Conservation (phyloP, 345 rosid genomes). For the Lepidium africanum region DNA sequence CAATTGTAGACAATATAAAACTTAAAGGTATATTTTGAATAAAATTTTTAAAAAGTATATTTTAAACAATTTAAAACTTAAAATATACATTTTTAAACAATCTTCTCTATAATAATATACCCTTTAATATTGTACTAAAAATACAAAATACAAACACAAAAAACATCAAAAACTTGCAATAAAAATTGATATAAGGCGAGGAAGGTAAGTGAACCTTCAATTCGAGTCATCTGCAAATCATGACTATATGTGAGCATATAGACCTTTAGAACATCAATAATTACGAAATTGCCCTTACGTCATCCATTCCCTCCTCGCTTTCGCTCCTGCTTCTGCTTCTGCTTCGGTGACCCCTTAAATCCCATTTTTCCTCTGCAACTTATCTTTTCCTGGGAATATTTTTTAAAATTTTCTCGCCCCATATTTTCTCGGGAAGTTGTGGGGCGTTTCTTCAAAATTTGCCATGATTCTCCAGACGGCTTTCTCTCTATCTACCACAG, state of each 20-base stretch:
- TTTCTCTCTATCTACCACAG: conserved; percentile 39
- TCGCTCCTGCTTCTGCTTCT: not conserved
- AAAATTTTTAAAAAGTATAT: too few species aligned
- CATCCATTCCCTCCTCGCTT: not conserved
- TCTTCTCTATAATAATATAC: too few species aligned
- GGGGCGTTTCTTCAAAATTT: not conserved
- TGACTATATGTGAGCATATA: not conserved
- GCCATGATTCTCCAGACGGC: conserved; percentile 40
- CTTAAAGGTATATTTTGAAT: too few species aligned
- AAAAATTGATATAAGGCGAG: too few species aligned
- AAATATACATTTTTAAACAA: too few species aligned
- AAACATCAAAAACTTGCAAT: too few species aligned
- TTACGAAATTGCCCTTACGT: conserved; percentile 9
- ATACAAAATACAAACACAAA: too few species aligned
- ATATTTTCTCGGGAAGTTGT: conserved; percentile 16
- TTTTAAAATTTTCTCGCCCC: not conserved
- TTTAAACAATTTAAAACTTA: too few species aligned
- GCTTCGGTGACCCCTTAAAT: not conserved
- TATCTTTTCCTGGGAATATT: conserved; percentile 19
- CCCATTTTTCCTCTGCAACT: conserved; percentile 10
- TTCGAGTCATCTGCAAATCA: not conserved
- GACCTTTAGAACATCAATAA: not conserved
- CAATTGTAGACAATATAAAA: too few species aligned
- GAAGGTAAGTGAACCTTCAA: not conserved
- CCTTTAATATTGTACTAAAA: too few species aligned